phyloP scores from a whole-genome alignment of 1,139 yeast species.

The Zygosaccharomyces sapae region DNA sequence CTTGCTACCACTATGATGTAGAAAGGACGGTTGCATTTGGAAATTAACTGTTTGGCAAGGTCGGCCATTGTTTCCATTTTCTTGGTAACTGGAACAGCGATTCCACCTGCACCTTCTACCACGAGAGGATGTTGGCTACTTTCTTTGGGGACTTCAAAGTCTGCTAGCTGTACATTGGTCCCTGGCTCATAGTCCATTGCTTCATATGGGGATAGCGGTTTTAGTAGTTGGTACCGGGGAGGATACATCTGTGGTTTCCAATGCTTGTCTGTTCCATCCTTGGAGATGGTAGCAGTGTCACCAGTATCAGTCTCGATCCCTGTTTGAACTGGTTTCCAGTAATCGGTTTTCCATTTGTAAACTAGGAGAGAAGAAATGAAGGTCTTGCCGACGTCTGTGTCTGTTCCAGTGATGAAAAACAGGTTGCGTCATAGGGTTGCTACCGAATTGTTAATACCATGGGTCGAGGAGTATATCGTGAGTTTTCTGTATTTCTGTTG shows the following conservation, averaged over 20 bases:
- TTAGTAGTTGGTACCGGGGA: constrained; percentile 26
- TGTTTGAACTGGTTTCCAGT: constrained; percentile 39
- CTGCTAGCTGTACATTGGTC: constrained; percentile 15
- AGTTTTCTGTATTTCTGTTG: no score
- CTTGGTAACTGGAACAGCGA: constrained; percentile 34
- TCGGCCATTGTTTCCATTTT: constrained; percentile 29
- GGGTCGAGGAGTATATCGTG: no score
- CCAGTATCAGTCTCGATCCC: constrained; percentile 35
- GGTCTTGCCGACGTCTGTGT: constrained; percentile 38
- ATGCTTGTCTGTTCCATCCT: constrained; percentile 9
- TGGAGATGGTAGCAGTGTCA: constrained; percentile 29
- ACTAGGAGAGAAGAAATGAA: constrained; percentile 34
- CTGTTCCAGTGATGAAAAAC: constrained; percentile 37
- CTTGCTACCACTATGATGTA: constrained; percentile 34
- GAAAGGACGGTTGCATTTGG: constrained; percentile 15
- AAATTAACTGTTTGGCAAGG: constrained; percentile 24
- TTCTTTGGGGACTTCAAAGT: constrained; percentile 22
- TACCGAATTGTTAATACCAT: no score
- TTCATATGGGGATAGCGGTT: constrained; percentile 36
- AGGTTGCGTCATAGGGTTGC: constrained; percentile 7
- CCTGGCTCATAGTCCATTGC: constrained; percentile 28
- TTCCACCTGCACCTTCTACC: constrained; percentile 39
- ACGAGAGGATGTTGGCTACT: constrained; percentile 20
- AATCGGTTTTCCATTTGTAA: constrained; percentile 32
- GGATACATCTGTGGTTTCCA: constrained; percentile 17